A percentile compares a stretch with the other conserved stretches of the same genome.
phyloP scores from a whole-genome alignment of 2,329 filamentous ascomycete genomes.

The Calycina herbarum region DNA sequence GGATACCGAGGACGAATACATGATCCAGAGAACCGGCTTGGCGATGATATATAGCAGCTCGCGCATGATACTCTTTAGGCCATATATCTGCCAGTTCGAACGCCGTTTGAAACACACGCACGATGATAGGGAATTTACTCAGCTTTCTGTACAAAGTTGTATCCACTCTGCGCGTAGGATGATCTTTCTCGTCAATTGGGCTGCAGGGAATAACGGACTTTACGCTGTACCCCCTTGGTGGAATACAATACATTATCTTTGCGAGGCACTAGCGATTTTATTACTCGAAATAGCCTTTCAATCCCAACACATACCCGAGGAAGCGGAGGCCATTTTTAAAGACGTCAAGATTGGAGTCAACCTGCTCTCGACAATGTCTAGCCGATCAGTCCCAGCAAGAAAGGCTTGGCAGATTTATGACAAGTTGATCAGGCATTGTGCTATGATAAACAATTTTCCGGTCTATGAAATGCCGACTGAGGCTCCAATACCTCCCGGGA shows the following conservation, averaged over 20 bases:
- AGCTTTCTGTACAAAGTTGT: slow-evolving; percentile 25
- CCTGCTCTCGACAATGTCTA: slow-evolving; percentile 29
- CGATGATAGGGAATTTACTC: slow-evolving; percentile 25
- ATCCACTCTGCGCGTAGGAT: slow-evolving; percentile 28
- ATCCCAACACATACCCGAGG: slow-evolving; percentile 27
- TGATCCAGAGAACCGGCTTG: slow-evolving; percentile 23
- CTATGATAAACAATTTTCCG: slow-evolving; percentile 21
- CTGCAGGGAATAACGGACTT: slow-evolving; percentile 13
- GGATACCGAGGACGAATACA: slow-evolving; percentile 20
- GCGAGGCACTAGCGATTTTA: slow-evolving; percentile 31
- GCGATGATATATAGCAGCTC: slow-evolving; percentile 28
- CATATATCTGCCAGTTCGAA: slow-evolving; percentile 32
- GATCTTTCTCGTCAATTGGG: slow-evolving; percentile 24
- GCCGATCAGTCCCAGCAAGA: slow-evolving; percentile 27
- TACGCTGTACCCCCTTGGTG: slow-evolving; percentile 30
- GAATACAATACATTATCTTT: slow-evolving; percentile 31
- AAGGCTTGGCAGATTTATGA: slow-evolving; percentile 35
- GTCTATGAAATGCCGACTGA: slow-evolving; percentile 25
- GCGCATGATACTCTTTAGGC: slow-evolving; percentile 33
- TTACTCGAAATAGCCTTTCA: slow-evolving; percentile 32
- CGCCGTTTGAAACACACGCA: slow-evolving; percentile 22
- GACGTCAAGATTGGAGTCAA: slow-evolving; percentile 30
- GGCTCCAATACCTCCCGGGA: slow-evolving; percentile 27
- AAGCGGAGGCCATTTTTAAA: slow-evolving; percentile 26
- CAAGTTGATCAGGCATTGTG: slow-evolving; percentile 26